Conservation (phyloP, 139 green algal genomes). For the Edaphochlamys debaryana region DNA sequence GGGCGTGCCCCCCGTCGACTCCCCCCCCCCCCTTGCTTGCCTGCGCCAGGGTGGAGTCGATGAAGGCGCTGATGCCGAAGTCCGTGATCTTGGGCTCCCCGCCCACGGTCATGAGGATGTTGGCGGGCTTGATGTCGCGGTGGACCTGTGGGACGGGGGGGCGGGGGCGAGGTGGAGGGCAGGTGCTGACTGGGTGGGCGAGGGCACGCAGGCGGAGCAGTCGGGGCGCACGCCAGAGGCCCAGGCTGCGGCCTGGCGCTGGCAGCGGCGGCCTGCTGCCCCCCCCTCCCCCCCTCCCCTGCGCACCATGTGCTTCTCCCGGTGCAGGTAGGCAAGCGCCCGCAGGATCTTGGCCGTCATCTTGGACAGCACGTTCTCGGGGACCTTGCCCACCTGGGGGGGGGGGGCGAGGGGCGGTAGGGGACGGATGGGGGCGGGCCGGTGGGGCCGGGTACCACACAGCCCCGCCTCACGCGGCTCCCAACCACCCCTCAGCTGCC, state of each 20-base stretch:
- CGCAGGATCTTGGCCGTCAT: slow-evolving; percentile 78
- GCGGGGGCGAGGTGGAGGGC: too few species aligned
- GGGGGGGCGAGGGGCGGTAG: neutral
- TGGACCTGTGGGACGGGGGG: slow-evolving; percentile 75
- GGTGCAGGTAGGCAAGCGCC: slow-evolving; percentile 88
- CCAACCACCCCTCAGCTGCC: too few species aligned
- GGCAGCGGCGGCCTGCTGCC: too few species aligned
- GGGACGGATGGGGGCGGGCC: too few species aligned
- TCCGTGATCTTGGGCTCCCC: slow-evolving; percentile 93
- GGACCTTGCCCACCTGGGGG: slow-evolving; percentile 69
- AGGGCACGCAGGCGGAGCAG: too few species aligned
- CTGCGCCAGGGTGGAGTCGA: slow-evolving; percentile 82
- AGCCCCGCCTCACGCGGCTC: too few species aligned
- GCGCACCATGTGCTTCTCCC: slow-evolving; percentile 62
- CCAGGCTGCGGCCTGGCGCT: too few species aligned
- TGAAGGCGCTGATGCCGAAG: slow-evolving; percentile 93
- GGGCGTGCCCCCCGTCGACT: too few species aligned
- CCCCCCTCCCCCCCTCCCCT: neutral
- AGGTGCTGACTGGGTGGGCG: too few species aligned
- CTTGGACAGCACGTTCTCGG: slow-evolving; percentile 83
- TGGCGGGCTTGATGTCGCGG: slow-evolving; percentile 93
- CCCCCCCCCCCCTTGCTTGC: too few species aligned
- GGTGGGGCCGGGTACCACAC: too few species aligned
- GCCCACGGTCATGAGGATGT: slow-evolving; percentile 85
- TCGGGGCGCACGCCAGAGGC: too few species aligned